A percentile compares a stretch with the other conserved stretches of the same genome.
phyloP scores from a whole-genome alignment of 2,329 filamentous ascomycete genomes.

The Colletotrichum gloeosporioides region DNA sequence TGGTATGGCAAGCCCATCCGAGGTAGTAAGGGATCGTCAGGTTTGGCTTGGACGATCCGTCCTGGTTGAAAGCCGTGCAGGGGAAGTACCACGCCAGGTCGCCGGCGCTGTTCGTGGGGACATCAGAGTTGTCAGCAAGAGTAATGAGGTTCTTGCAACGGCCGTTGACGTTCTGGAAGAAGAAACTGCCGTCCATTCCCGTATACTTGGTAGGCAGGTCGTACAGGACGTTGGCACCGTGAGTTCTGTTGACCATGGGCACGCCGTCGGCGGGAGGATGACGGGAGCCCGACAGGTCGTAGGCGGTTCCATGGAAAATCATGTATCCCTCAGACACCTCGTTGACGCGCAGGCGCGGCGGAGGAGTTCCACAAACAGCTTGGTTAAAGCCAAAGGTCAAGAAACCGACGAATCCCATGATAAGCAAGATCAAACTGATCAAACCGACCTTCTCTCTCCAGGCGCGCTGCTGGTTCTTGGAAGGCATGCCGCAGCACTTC shows the following conservation, averaged over 20 bases:
- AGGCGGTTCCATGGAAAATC: conserved; percentile 95
- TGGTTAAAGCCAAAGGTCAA: conserved; percentile 96
- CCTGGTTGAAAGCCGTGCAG: conserved; percentile 89
- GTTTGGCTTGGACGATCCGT: conserved; percentile 84
- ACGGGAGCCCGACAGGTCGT: conserved; percentile 77
- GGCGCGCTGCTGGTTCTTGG: conserved; percentile 86
- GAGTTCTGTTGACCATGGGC: conserved; percentile 52
- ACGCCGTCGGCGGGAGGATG: conserved; percentile 86
- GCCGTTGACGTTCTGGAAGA: conserved; percentile 98
- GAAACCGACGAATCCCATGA: conserved; percentile 91
- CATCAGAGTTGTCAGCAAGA: conserved; percentile 70
- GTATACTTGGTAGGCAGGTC: conserved; percentile 82
- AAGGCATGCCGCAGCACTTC: conserved; percentile 82
- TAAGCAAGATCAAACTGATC: conserved; percentile 88
- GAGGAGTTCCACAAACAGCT: conserved; percentile 79
- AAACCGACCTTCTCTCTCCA: conserved; percentile 99
- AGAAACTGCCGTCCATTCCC: conserved; percentile 92
- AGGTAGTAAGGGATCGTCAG: conserved; percentile 75
- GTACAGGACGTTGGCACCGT: conserved; percentile 80
- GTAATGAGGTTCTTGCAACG: conserved; percentile 93
- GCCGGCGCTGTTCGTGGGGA: conserved; percentile 76
- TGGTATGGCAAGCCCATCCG: conserved; percentile 91
- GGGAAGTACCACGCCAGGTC: conserved; percentile 97
- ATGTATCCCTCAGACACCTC: conserved; percentile 83
- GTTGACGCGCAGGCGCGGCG: conserved; percentile 79